phyloP scores from a whole-genome alignment of 2,329 filamentous ascomycete species.

The Colletotrichum sp. region DNA sequence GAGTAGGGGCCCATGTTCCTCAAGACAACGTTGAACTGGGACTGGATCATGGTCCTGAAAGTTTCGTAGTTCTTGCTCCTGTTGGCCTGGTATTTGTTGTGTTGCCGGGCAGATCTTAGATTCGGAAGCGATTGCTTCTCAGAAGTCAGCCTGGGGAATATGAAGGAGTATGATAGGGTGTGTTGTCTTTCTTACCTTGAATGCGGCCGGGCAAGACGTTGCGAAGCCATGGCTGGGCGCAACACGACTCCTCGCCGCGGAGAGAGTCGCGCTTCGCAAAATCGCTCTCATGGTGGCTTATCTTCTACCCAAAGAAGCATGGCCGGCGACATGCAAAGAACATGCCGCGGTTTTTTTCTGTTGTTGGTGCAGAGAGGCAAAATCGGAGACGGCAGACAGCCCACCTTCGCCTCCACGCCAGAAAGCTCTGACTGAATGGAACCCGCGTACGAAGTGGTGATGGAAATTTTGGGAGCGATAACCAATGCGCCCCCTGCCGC shows the following conservation, averaged over 20 bases:
- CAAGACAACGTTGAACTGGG: constrained; percentile 20
- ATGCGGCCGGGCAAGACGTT: constrained; percentile 8
- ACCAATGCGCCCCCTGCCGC: neutral
- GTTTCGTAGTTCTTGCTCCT: constrained; percentile 14
- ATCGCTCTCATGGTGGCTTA: constrained; percentile 19
- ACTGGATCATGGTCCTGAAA: constrained; percentile 20
- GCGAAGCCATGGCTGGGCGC: constrained; percentile 17
- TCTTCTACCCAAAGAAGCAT: neutral
- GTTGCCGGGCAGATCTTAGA: neutral
- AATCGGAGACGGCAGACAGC: neutral
- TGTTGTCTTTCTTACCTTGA: constrained; percentile 1
- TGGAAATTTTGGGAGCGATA: constrained; percentile 21
- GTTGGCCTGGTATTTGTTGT: neutral
- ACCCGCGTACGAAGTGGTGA: neutral
- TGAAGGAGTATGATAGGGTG: neutral
- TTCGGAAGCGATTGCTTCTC: neutral
- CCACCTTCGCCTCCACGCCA: neutral
- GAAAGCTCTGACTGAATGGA: neutral
- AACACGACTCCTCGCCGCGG: constrained; percentile 1
- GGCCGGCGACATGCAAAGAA: neutral
- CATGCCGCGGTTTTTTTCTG: neutral
- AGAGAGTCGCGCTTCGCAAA: constrained; percentile 1
- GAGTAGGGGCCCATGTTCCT: constrained; percentile 18
- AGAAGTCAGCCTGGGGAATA: neutral
- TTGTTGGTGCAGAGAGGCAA: neutral